A percentile compares a stretch with the other conserved stretches of the same genome.
Evolutionary conservation across 2,329 filamentous ascomycete species (phyloP).

Genomic region (Mycosphaerelloides madeirae): DNA sequence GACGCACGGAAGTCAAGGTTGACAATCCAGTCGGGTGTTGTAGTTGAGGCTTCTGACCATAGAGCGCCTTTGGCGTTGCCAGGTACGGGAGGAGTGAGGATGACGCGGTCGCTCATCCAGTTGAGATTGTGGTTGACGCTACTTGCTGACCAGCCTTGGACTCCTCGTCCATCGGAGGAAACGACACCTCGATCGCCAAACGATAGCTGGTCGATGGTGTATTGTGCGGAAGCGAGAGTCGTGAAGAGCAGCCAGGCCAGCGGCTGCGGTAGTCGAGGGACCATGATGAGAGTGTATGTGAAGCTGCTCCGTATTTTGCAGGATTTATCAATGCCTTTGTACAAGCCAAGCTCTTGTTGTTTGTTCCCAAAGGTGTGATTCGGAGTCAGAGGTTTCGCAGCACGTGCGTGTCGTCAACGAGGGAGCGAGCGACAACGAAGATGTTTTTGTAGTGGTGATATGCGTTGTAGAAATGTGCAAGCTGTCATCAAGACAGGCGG

Average conservation of each 20-base stretch:
- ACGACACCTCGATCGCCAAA: slow-evolving; percentile 70
- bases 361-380: no score
- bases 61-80: slow-evolving; percentile 79
- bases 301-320: no score
- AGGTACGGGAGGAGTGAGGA: slow-evolving; percentile 82
- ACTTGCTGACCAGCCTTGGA: slow-evolving; percentile 54
- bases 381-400: no score
- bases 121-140: slow-evolving; percentile 54
- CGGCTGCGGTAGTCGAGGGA: slow-evolving; percentile 11
- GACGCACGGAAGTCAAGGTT: slow-evolving; percentile 84
- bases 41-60: slow-evolving; percentile 66
- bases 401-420: no score
- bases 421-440: no score
- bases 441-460: no score
- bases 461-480: no score
- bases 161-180: slow-evolving; percentile 54
- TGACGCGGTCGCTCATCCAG: slow-evolving; percentile 78
- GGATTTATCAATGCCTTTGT: no score
- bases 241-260: slow-evolving; percentile 24
- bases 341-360: no score
- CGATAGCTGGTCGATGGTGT: slow-evolving; percentile 48
- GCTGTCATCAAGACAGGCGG: background rate
- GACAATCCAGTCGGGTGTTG: slow-evolving; percentile 62
- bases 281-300: background rate
- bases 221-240: slow-evolving; percentile 23